phyloP scores from a whole-genome alignment of 495 filamentous ascomycete species.

The Neurospora sp. region DNA sequence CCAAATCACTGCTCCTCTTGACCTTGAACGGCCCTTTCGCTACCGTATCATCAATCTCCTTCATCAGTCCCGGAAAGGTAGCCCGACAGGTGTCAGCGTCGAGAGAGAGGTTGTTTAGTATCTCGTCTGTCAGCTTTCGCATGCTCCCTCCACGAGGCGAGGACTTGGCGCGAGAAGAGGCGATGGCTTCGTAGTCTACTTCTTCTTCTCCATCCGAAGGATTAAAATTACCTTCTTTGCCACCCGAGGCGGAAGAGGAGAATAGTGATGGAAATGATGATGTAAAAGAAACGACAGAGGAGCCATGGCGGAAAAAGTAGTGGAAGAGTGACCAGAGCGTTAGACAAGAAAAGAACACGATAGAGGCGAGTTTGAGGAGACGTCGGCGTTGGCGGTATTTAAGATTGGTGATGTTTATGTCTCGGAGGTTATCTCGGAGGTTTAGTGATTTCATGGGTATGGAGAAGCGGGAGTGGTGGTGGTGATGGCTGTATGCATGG shows the following conservation, averaged over 20 bases:
- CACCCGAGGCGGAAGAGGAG: neutral
- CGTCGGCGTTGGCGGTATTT: neutral
- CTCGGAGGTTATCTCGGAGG: neutral
- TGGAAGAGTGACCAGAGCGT: neutral
- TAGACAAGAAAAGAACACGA: neutral
- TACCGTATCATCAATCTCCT: conserved; percentile 34
- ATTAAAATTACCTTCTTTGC: neutral
- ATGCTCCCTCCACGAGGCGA: neutral
- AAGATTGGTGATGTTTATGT: neutral
- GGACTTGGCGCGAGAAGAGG: neutral
- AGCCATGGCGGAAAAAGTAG: neutral
- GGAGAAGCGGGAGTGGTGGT: neutral
- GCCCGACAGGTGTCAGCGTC: conserved; percentile 29
- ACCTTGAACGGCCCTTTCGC: conserved; percentile 35
- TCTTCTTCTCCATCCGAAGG: conserved; percentile 19
- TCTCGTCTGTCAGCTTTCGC: conserved; percentile 9
- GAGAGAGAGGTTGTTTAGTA: conserved; percentile 31
- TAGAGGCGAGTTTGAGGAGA: neutral
- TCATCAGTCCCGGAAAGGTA: conserved; percentile 35
- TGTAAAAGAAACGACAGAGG: neutral
- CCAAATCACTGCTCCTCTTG: conserved; percentile 23
- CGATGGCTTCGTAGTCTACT: neutral
- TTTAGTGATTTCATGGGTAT: neutral
- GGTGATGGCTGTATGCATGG: neutral
- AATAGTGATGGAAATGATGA: neutral